Base-by-base conservation (phyloP, 2,329 filamentous ascomycete species). In the Metarhizium humberi region DNA sequence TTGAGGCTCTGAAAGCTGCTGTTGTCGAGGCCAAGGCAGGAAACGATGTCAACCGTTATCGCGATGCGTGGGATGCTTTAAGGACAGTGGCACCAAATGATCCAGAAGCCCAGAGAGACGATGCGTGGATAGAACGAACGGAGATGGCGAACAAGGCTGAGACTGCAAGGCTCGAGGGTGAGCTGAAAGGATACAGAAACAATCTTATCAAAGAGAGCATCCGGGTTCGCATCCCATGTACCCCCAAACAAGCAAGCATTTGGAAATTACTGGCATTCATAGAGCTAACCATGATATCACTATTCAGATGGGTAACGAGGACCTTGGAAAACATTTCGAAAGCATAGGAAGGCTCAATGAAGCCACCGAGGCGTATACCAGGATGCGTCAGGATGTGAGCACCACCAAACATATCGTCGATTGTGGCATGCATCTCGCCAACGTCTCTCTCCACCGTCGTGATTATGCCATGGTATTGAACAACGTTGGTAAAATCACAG, bases 201-300 rank as follows among this genome's bases (percentile, higher is more conserved):
- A 99, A 97, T 64, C 74, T 97, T 47, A 91, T 99, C 64, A 96
- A 96, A 69, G 94, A 99, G 73, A 96, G 91, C 73, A 96, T 97
- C 64, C 75, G 92, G 62, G 91, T 95, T 77, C 49, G 58, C 25
- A 54, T 40, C 13, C 14, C 38, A 16, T 16, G 8, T 16, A 13
- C 14, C 11, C 38, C 38, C 38, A 7, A 40, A 16, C 11, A 16
- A 16, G 14, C 11, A 16, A 16, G 14, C 38, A 5, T 16, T 13
- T 48, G 32, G 14, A 20, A n/a, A 4, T 6, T 42, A 5, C 38
- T 18, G 51, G 34, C 25, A 50, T 6, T 47, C 10, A 34, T 32
- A 34, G 6, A 11, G 40, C 55, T 59, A 50, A 63, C 59, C 52
- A n/a, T 49, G 50, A 10, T 46, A 25, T 25, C 25, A 25, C 25